phyloP scores from a whole-genome alignment of 257 asterid genomes.

The Penstemon eatonii region DNA sequence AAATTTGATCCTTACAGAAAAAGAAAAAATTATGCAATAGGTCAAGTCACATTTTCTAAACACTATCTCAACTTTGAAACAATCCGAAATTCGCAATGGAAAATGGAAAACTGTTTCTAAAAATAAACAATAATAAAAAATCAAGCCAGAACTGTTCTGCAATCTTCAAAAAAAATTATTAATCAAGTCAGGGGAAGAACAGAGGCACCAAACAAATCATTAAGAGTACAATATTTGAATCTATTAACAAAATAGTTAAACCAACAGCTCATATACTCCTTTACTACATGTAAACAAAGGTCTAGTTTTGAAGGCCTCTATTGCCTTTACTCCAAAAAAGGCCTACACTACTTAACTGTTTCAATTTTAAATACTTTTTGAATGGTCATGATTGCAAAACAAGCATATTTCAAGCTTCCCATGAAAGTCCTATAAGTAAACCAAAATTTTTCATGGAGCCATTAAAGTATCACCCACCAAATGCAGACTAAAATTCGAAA shows the following conservation, averaged over 20 bases:
- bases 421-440: neutral
- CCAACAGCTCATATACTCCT: neutral
- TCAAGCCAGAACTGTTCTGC: neutral
- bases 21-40: slow-evolving; percentile 1
- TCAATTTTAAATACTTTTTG: neutral
- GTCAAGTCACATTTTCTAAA: neutral
- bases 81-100: neutral
- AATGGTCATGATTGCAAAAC: neutral
- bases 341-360: neutral
- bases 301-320: slow-evolving; percentile 6
- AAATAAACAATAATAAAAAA: neutral
- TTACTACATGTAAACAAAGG: neutral
- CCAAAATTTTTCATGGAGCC: neutral
- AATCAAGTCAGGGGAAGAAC: neutral
- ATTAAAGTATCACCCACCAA: neutral
- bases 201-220: neutral
- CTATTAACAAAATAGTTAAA: neutral
- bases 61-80: neutral
- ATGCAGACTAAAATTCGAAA: neutral
- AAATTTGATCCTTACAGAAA: neutral
- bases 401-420: neutral
- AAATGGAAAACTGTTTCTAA: neutral
- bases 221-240: slow-evolving; percentile 7
- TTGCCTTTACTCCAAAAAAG: too few species aligned
- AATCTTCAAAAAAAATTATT: neutral